Evolutionary conservation across 148 eudicot species (phyloP), one percentile per base, ranked within the genome.

Genomic region (Rheum nobile): DNA sequence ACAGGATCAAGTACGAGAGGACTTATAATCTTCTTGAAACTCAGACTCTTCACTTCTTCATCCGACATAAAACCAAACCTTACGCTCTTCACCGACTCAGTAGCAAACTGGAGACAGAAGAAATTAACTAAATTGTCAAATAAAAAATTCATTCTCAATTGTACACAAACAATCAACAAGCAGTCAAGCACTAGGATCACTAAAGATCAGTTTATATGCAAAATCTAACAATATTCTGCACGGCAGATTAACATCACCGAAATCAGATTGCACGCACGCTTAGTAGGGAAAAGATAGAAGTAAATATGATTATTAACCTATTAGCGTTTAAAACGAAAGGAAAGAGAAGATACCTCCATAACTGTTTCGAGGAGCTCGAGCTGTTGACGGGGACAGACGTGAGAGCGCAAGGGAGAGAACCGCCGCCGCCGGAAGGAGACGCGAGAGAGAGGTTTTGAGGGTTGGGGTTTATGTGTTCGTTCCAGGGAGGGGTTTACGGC

Each of bases 11-110:
- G 75, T 35, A 95, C 81, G 75, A 67, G 80, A 1, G 92, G 93
- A 68, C 84, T 90, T 29, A 87, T 85, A 31, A 95, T 77, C 75
- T 87, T 87, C 70, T 78, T 71, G 57, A 88, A 81, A 78, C 98
- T 95, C 6, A 80, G 87, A 68, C 57, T 85, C 80, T 80, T 78
- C 12, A 87, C 89, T 76, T 95, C 98, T 59, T 86, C 92, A 42
- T 80, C 87, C 0, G 92, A 80, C 89, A 91, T 85, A 75, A 95
- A 84, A 32, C 89, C 81, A 57, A 95, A 95, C 68, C 79, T 71
- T 24, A 95, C 97, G n/a, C 82, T 81, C 79, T 79, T 82, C 72
- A 95, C 88, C 10, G 75, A 81, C 84, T 86, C 96, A 19, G 88
- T 80, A 24, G 86, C 87, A 55, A 76, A 81, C 94, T 90, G 76